Conservation (phyloP, 805 yeast genomes). For the Starmerella davenportii region DNA sequence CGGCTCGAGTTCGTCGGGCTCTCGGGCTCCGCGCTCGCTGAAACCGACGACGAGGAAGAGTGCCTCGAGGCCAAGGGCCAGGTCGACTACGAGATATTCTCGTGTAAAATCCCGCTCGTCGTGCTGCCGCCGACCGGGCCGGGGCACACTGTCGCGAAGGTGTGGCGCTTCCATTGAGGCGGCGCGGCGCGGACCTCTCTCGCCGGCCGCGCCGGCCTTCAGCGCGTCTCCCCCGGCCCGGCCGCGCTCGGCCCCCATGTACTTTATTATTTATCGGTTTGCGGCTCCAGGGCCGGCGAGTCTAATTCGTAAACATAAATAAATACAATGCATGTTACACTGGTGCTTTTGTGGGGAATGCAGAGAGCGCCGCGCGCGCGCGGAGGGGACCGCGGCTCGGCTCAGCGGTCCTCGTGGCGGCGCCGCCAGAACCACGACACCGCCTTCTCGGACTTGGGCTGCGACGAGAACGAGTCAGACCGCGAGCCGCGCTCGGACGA, state of each 20-base stretch:
- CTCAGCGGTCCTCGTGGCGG: too few species aligned
- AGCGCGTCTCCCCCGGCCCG: too few species aligned
- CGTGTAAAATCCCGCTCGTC: slow-evolving; percentile 15
- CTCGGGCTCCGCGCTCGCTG: slow-evolving; percentile 11
- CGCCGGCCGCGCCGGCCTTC: too few species aligned
- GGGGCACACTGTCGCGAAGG: slow-evolving; percentile 9
- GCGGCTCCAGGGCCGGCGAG: too few species aligned
- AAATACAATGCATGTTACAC: not conserved
- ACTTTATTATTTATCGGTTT: too few species aligned
- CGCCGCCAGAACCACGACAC: not conserved
- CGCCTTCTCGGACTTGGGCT: not conserved
- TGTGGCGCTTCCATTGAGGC: slow-evolving; percentile 11
- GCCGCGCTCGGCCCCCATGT: too few species aligned
- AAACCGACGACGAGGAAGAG: slow-evolving; percentile 6
- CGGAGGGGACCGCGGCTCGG: too few species aligned
- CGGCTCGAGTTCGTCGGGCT: slow-evolving; percentile 14
- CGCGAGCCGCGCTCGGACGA: not conserved
- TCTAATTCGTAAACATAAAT: too few species aligned
- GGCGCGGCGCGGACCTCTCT: too few species aligned
- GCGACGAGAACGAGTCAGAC: not conserved
- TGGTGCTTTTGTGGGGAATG: not conserved
- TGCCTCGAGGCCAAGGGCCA: slow-evolving; percentile 14
- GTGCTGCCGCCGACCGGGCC: slow-evolving; percentile 14
- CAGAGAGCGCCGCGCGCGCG: too few species aligned
- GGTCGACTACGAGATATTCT: slow-evolving; percentile 13